Evolutionary conservation across 2,329 filamentous ascomycete genomes (phyloP).

Genomic region (Xylariaceae sp.): DNA sequence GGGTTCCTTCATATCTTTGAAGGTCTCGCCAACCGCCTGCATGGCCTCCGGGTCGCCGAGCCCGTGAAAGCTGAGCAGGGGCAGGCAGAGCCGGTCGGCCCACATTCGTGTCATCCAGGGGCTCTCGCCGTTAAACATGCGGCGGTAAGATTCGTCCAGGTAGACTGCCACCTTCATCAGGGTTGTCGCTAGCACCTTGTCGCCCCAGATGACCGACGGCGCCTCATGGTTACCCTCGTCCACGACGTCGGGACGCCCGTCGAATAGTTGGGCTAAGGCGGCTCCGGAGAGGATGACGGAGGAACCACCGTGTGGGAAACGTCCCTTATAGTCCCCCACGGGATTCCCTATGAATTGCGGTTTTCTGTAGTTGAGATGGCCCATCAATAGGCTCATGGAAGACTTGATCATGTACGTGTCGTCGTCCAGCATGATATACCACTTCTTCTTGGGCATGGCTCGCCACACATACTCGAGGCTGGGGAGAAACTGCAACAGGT

Average conservation of each 20-base stretch:
- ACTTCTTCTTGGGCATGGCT: slow-evolving; percentile 46
- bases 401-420: slow-evolving; percentile 47
- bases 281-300: slow-evolving; percentile 44
- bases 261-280: slow-evolving; percentile 40
- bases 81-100: slow-evolving; percentile 43
- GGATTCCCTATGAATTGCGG: slow-evolving; percentile 49
- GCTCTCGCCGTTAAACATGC: slow-evolving; percentile 48
- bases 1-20: slow-evolving; percentile 30
- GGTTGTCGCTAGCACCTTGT: slow-evolving; percentile 45
- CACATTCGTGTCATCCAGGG: slow-evolving; percentile 42
- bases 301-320: slow-evolving; percentile 52
- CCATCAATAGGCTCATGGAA: slow-evolving; percentile 39
- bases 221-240: slow-evolving; percentile 38
- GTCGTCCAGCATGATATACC: slow-evolving; percentile 52
- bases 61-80: slow-evolving; percentile 47
- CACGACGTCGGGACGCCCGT: slow-evolving; percentile 32
- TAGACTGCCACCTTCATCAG: slow-evolving; percentile 47
- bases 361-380: slow-evolving; percentile 38
- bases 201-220: slow-evolving; percentile 45
- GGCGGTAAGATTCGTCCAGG: slow-evolving; percentile 46
- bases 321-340: slow-evolving; percentile 46
- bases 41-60: slow-evolving; percentile 38
- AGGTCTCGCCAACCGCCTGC: slow-evolving; percentile 34
- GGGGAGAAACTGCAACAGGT: slow-evolving; percentile 39
- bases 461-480: slow-evolving; percentile 45